Evolutionary conservation across 768 basidiomycete species (phyloP).

Genomic region (Suillus lakei): DNA sequence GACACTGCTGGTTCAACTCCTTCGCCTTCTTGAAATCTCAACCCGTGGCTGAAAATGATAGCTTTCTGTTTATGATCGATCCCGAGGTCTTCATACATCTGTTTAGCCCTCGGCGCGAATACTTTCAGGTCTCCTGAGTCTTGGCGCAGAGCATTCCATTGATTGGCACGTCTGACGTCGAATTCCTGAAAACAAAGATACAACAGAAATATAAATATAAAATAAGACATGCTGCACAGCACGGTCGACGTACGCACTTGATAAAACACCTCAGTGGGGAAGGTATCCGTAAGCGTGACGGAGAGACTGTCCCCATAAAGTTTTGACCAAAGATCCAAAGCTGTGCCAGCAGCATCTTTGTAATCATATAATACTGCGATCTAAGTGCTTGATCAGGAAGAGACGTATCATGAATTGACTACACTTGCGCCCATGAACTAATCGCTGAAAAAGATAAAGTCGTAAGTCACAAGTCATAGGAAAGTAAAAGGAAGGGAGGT

Average conservation of each 20-base stretch:
- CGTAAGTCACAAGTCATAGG: not conserved
- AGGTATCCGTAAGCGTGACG: conserved; percentile 93
- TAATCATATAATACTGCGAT: conserved; percentile 88
- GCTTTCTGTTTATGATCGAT: conserved; percentile 67
- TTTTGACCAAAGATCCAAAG: conserved; percentile 87
- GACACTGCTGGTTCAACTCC: conserved; percentile 69
- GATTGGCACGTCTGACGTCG: conserved; percentile 53
- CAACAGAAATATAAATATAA: not conserved
- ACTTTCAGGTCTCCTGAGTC: conserved; percentile 90
- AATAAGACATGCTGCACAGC: not conserved
- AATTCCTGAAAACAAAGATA: conserved; percentile 49
- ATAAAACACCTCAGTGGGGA: conserved; percentile 87
- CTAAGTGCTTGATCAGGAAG: conserved; percentile 40
- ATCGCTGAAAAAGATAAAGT: conserved; percentile 69
- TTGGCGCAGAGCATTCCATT: conserved; percentile 90
- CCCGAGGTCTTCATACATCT: conserved; percentile 71
- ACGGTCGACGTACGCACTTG: conserved; percentile 46
- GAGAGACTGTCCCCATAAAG: conserved; percentile 60
- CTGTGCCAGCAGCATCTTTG: conserved; percentile 68
- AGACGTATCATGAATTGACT: not conserved
- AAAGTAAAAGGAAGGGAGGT: conserved; percentile 31
- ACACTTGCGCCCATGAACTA: conserved; percentile 87
- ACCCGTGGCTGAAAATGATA: conserved; percentile 85
- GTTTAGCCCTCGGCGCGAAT: conserved; percentile 78
- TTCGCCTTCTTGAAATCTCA: conserved; percentile 76